phyloP scores from a whole-genome alignment of 2,329 filamentous ascomycete species.

The Fusarium goolgardi region DNA sequence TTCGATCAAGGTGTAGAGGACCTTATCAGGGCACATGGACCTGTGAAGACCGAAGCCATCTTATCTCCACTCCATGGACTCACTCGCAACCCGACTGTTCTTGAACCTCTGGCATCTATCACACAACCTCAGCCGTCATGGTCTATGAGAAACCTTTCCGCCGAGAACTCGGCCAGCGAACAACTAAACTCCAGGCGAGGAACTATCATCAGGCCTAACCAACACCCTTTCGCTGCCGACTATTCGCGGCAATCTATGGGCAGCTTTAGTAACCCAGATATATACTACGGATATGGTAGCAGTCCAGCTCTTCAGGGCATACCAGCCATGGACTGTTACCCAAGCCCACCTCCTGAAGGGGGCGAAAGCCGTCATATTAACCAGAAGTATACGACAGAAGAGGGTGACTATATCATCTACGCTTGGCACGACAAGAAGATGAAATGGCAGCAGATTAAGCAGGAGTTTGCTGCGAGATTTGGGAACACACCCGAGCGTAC shows the following conservation, averaged over 20 bases:
- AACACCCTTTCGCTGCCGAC: slow-evolving; percentile 36
- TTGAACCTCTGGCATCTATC: slow-evolving; percentile 39
- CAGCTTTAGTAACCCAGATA: slow-evolving; percentile 38
- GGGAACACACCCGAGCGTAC: slow-evolving; percentile 54
- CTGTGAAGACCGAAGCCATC: slow-evolving; percentile 44
- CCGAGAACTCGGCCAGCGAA: slow-evolving; percentile 21
- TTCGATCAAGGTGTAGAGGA: slow-evolving; percentile 55
- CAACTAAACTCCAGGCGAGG: slow-evolving; percentile 27
- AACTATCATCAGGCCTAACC: slow-evolving; percentile 32
- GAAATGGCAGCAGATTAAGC: slow-evolving; percentile 56
- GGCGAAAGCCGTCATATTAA: slow-evolving; percentile 56
- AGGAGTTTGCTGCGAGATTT: slow-evolving; percentile 55
- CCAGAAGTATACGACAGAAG: slow-evolving; percentile 58
- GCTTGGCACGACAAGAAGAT: slow-evolving; percentile 58
- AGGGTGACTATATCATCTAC: slow-evolving; percentile 59
- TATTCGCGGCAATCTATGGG: slow-evolving; percentile 33
- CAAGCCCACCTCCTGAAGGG: slow-evolving; percentile 52
- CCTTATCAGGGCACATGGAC: slow-evolving; percentile 50
- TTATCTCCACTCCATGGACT: slow-evolving; percentile 48
- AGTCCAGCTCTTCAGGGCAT: slow-evolving; percentile 43
- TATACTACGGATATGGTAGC: slow-evolving; percentile 41
- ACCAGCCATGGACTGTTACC: slow-evolving; percentile 48
- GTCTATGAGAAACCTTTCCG: slow-evolving; percentile 21
- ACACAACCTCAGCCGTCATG: slow-evolving; percentile 30
- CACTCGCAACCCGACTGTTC: slow-evolving; percentile 37